These are phyloP conservation scores for Mallotus japonicus DNA, from an alignment of 441 rosid species.

Conservation along the genomic window DNA sequence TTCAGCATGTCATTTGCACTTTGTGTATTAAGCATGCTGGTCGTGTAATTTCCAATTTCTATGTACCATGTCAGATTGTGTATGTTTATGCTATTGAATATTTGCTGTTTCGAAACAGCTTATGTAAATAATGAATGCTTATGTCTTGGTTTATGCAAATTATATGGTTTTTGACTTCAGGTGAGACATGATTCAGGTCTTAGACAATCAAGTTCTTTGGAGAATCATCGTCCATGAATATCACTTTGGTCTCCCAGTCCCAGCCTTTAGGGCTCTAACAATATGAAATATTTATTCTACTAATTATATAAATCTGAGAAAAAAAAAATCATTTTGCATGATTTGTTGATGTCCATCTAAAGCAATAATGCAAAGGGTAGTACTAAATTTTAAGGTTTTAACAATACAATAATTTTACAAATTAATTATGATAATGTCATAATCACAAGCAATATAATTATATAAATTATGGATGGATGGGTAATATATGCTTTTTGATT, in stretches of 20 bases:
- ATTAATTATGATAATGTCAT: background rate
- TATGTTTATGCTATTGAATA: background rate
- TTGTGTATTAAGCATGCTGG: background rate
- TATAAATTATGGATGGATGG: background rate
- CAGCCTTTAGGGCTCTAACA: too few relatives aligned
- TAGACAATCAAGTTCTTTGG: too few relatives aligned
- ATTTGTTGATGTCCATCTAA: too few relatives aligned
- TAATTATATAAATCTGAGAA: too few relatives aligned
- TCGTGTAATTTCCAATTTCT: background rate
- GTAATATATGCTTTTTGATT: background rate
- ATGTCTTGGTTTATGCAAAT: background rate
- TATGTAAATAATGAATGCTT: background rate
- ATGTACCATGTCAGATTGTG: constrained; percentile 1
- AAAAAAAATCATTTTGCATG: too few relatives aligned
- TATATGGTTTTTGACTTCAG: background rate
- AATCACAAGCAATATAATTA: too few relatives aligned
- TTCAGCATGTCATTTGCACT: background rate
- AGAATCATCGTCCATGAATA: too few relatives aligned
- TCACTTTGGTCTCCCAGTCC: too few relatives aligned
- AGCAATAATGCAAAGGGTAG: too few relatives aligned
- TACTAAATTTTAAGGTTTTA: too few relatives aligned
- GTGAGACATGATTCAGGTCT: background rate
- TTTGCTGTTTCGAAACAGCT: background rate
- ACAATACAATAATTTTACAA: background rate
- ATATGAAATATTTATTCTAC: too few relatives aligned